Conservation (phyloP, 345 rosid genomes). For the Gossypioides kirkii region DNA sequence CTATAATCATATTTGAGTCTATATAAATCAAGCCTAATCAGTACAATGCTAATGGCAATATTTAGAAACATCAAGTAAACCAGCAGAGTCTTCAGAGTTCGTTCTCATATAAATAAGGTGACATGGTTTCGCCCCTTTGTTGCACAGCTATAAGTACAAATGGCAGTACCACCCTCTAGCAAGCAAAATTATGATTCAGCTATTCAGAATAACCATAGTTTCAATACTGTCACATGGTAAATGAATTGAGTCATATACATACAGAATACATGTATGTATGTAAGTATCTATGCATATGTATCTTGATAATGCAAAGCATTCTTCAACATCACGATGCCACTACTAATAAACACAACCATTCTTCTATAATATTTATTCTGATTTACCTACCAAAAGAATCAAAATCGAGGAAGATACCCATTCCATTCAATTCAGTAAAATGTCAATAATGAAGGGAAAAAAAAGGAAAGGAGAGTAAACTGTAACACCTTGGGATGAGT, state of each 20-base stretch:
- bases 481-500: conserved; percentile 23
- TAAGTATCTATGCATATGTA: background rate
- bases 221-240: too few species aligned
- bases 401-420: background rate
- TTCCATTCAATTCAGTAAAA: background rate
- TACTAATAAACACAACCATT: background rate
- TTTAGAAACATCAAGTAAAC: background rate
- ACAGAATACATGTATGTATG: background rate
- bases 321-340: too few species aligned
- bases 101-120: background rate
- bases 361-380: background rate
- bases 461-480: background rate
- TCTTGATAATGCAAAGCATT: too few species aligned
- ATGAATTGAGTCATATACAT: background rate
- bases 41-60: background rate
- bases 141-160: background rate
- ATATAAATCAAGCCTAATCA: background rate
- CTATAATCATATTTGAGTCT: background rate
- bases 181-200: background rate
- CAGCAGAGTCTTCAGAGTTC: background rate
- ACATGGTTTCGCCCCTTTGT: background rate
- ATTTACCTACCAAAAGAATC: background rate
- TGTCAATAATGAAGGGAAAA: background rate
- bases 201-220: background rate
- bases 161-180: background rate